Conservation (phyloP, 1,139 yeast genomes). For the Pichia sp. region DNA sequence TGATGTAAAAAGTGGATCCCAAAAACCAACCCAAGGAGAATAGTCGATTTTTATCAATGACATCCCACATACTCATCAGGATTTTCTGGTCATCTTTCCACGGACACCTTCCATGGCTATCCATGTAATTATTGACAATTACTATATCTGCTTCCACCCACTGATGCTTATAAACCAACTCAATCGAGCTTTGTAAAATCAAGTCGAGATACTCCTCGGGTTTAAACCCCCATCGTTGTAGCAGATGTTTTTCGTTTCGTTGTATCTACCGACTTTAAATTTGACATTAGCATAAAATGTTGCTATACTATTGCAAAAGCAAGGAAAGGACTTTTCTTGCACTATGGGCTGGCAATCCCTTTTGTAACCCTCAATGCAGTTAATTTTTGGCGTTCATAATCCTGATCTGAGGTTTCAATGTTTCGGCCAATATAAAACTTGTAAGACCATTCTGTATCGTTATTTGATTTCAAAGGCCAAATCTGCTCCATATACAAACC, state of each 20-base stretch:
- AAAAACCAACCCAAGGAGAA: neutral
- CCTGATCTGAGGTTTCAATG: conserved; percentile 24
- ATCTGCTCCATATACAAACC: conserved; percentile 27
- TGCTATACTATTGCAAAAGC: conserved; percentile 31
- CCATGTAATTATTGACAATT: conserved; percentile 35
- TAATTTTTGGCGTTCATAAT: conserved; percentile 26
- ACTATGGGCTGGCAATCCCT: conserved; percentile 28
- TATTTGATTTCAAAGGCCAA: conserved; percentile 20
- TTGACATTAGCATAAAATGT: conserved; percentile 21
- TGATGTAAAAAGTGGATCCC: too few relatives aligned
- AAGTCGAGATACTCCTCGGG: conserved; percentile 26
- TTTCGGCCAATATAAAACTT: conserved; percentile 32
- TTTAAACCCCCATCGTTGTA: conserved; percentile 30
- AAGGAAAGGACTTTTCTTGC: conserved; percentile 19
- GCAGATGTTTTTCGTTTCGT: conserved; percentile 22
- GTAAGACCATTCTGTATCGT: conserved; percentile 31
- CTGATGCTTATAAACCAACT: conserved; percentile 24
- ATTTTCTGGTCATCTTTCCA: conserved; percentile 19
- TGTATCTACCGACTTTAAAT: conserved; percentile 9
- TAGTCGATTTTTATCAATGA: conserved; percentile 14
- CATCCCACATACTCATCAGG: conserved; percentile 22
- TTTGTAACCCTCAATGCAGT: conserved; percentile 29
- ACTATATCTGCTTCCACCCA: conserved; percentile 35
- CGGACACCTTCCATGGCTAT: conserved; percentile 32
- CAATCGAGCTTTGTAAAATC: conserved; percentile 24